These are phyloP conservation scores for Trichophyton schoenleinii DNA, from an alignment of 2,329 filamentous ascomycete species.

Conservation along the genomic window DNA sequence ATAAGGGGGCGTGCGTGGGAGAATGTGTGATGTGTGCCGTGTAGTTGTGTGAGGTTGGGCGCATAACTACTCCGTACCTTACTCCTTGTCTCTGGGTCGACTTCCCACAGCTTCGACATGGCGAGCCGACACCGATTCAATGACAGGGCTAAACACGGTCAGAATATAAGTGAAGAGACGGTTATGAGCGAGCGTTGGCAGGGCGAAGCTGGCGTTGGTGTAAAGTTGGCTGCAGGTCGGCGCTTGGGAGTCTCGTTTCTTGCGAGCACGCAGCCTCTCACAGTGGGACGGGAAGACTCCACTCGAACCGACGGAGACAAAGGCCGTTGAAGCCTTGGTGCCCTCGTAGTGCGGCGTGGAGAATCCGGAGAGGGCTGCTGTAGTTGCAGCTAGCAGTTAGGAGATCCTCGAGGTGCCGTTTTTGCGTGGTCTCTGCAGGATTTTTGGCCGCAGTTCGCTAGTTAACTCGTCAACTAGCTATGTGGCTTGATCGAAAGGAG, in stretches of 20 bases:
- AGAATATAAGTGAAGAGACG: not conserved
- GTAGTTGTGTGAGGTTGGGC: too few relatives aligned
- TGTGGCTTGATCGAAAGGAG: too few relatives aligned
- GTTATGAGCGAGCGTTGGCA: not conserved
- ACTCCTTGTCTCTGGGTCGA: constrained; percentile 90
- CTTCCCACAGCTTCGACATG: constrained; percentile 85
- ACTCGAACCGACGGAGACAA: not conserved
- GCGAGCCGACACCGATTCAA: not conserved
- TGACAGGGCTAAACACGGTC: too few relatives aligned
- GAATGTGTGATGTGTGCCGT: not conserved
- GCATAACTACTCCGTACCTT: constrained; percentile 49
- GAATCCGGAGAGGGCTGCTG: not conserved
- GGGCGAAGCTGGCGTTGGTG: not conserved
- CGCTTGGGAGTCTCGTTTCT: not conserved
- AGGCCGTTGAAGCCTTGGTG: not conserved
- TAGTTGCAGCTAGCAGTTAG: too few relatives aligned
- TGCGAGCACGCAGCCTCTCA: not conserved
- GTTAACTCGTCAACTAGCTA: too few relatives aligned
- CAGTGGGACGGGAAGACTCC: constrained; percentile 1
- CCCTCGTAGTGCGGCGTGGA: not conserved
- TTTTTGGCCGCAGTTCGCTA: too few relatives aligned
- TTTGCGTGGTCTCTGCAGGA: too few relatives aligned
- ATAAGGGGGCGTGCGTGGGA: not conserved
- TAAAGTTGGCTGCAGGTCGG: not conserved
- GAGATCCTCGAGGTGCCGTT: too few relatives aligned